phyloP scores from a whole-genome alignment of 768 basidiomycete species.

The Tylopilus intermedius region DNA sequence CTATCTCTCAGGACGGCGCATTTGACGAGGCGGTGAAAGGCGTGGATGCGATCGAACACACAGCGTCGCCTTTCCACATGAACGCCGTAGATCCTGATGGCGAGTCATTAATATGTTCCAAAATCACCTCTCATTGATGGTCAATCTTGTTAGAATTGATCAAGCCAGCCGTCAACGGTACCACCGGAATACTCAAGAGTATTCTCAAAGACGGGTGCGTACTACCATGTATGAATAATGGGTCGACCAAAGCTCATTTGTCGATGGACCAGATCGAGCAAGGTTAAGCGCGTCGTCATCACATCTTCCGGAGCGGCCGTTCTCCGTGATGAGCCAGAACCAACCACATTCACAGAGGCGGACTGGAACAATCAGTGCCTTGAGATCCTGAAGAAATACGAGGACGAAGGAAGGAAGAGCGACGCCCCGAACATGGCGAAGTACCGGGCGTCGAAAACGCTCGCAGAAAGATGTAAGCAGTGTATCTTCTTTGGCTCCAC shows the following conservation, averaged over 20 bases:
- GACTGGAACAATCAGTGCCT: constrained; percentile 56
- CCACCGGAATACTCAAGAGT: constrained; percentile 55
- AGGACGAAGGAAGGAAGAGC: constrained; percentile 41
- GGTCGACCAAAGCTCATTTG: not conserved
- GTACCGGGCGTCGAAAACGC: constrained; percentile 59
- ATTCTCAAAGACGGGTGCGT: constrained; percentile 49
- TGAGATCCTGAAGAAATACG: constrained; percentile 39
- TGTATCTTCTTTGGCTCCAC: not conserved
- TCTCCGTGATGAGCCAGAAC: constrained; percentile 23
- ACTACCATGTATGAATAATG: not conserved
- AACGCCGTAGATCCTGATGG: constrained; percentile 43
- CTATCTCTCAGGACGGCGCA: constrained; percentile 45
- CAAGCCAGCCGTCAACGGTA: constrained; percentile 68
- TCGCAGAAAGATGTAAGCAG: constrained; percentile 53
- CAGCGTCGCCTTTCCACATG: constrained; percentile 57
- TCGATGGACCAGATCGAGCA: constrained; percentile 27
- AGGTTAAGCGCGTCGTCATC: constrained; percentile 62
- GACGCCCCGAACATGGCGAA: constrained; percentile 34
- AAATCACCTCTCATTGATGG: not conserved
- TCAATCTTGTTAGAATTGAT: constrained; percentile 47
- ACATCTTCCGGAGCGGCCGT: constrained; percentile 60
- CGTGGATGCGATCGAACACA: constrained; percentile 68
- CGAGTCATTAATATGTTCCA: not conserved
- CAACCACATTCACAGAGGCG: constrained; percentile 38
- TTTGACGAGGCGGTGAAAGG: constrained; percentile 79